These are phyloP conservation scores for Voacanga thouarsii DNA, from an alignment of 257 asterid species.

Conservation along the genomic window DNA sequence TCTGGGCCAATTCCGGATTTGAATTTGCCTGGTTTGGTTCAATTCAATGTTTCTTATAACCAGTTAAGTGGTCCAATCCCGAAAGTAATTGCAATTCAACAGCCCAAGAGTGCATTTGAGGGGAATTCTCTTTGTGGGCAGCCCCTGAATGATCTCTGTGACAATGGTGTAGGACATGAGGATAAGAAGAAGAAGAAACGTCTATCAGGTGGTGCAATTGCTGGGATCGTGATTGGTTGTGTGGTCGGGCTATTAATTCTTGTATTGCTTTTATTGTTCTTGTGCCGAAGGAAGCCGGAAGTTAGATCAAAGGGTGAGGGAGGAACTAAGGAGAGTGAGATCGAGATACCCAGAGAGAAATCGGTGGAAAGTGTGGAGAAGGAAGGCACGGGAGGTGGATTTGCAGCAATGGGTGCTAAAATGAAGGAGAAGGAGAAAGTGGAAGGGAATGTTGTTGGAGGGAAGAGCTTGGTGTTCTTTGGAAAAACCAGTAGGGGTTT, in stretches of 20 bases:
- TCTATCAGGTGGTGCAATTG: conserved; percentile 85
- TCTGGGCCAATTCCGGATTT: conserved; percentile 69
- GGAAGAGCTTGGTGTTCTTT: conserved; percentile 54
- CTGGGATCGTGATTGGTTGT: conserved; percentile 77
- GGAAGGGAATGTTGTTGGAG: conserved; percentile 36
- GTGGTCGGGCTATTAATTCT: conserved; percentile 47
- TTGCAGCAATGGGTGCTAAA: conserved; percentile 22
- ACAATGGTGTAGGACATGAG: conserved; percentile 16
- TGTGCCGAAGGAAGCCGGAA: conserved; percentile 40
- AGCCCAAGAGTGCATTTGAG: conserved; percentile 43
- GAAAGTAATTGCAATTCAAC: conserved; percentile 40
- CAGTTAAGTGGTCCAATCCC: conserved; percentile 69
- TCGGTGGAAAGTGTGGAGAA: conserved; percentile 25
- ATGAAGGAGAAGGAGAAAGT: conserved; percentile 39
- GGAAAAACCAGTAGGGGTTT: conserved; percentile 49
- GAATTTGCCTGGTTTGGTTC: conserved; percentile 44
- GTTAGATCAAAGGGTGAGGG: conserved; percentile 34
- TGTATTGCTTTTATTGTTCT: conserved; percentile 44
- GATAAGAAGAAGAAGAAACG: conserved; percentile 29
- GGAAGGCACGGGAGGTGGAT: conserved; percentile 38
- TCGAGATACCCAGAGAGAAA: conserved; percentile 43
- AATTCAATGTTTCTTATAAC: conserved; percentile 68
- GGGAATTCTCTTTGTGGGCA: conserved; percentile 78
- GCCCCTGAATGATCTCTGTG: conserved; percentile 54
- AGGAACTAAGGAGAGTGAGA: conserved; percentile 35